Evolutionary conservation across 495 filamentous ascomycete genomes (phyloP).

Genomic region (Amphirosellinia nigrospora): DNA sequence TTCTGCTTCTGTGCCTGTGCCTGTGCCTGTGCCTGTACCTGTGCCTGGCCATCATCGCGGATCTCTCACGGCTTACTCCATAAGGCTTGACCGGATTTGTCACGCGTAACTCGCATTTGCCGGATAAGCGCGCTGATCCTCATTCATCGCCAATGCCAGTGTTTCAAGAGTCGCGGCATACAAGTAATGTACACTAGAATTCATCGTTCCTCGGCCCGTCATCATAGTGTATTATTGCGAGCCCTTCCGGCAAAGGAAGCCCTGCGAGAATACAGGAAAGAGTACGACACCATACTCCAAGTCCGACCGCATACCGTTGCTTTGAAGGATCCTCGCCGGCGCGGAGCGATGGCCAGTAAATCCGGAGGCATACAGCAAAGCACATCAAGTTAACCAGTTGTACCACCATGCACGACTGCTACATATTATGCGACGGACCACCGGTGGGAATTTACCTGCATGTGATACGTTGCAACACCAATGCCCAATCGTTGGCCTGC

Average conservation of each 20-base stretch:
- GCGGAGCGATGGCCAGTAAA: not conserved
- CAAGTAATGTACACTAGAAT: too few relatives aligned
- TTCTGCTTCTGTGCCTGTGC: too few relatives aligned
- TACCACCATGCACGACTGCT: not conserved
- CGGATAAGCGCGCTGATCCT: slow-evolving; percentile 24
- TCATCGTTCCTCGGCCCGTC: not conserved
- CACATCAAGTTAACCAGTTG: not conserved
- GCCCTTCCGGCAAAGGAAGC: not conserved
- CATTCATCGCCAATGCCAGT: slow-evolving; percentile 6
- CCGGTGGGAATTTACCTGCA: slow-evolving; percentile 16
- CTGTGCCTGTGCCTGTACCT: too few relatives aligned
- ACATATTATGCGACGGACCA: slow-evolving; percentile 5
- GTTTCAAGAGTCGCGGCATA: slow-evolving; percentile 6
- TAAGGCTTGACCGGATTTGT: slow-evolving; percentile 22
- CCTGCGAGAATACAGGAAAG: not conserved
- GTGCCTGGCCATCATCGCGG: not conserved
- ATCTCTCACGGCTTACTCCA: slow-evolving; percentile 9
- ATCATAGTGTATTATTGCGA: not conserved
- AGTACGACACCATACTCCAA: not conserved
- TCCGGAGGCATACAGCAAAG: not conserved
- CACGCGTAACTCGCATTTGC: slow-evolving; percentile 12
- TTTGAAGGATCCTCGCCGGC: not conserved
- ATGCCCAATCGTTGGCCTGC: slow-evolving; percentile 8
- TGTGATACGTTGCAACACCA: slow-evolving; percentile 11
- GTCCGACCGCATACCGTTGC: not conserved